Percentiles rank a stretch among this genome's conserved stretches.
These are phyloP conservation scores for Malassezia caprae DNA, from an alignment of 1,284 basidiomycete species.

Conservation along the genomic window DNA sequence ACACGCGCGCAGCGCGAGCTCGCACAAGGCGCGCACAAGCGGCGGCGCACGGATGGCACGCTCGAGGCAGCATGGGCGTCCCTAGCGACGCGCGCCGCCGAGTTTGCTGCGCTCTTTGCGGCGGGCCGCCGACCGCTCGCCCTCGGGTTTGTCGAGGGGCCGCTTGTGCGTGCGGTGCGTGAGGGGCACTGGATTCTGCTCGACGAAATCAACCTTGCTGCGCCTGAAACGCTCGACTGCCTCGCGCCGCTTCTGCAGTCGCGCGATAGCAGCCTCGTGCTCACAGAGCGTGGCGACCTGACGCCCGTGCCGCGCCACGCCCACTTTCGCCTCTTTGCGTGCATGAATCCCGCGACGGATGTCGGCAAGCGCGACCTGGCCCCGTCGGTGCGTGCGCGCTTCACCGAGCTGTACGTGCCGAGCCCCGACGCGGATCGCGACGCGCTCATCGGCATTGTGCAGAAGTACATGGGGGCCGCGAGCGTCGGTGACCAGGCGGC, in stretches of 20 bases:
- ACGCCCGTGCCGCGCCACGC: slow-evolving; percentile 83
- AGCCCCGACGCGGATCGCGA: slow-evolving; percentile 86
- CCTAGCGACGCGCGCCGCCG: slow-evolving; percentile 63
- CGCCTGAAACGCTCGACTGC: slow-evolving; percentile 86
- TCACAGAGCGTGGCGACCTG: slow-evolving; percentile 86
- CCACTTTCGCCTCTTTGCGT: slow-evolving; percentile 91
- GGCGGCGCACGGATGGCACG: slow-evolving; percentile 2
- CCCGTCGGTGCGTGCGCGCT: slow-evolving; percentile 74
- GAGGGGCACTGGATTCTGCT: slow-evolving; percentile 89
- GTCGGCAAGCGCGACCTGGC: slow-evolving; percentile 96
- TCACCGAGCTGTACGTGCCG: slow-evolving; percentile 90
- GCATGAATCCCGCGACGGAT: slow-evolving; percentile 99
- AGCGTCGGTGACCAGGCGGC: slow-evolving; percentile 76
- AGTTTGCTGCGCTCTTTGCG: slow-evolving; percentile 58
- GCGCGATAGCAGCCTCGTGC: slow-evolving; percentile 75
- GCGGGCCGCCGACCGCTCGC: slow-evolving; percentile 35
- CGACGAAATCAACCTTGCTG: slow-evolving; percentile 92
- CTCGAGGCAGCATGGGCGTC: slow-evolving; percentile 34
- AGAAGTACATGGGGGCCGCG: slow-evolving; percentile 77
- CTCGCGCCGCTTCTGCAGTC: slow-evolving; percentile 75
- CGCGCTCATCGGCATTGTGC: slow-evolving; percentile 75
- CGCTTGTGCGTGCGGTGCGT: slow-evolving; percentile 79
- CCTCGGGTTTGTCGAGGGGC: slow-evolving; percentile 92
- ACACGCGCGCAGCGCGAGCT: slow-evolving; percentile 50
- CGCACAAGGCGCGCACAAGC: slow-evolving; percentile 20